Conservation (phyloP, 331 rosid genomes). For the Erythrophleum ivorense region DNA sequence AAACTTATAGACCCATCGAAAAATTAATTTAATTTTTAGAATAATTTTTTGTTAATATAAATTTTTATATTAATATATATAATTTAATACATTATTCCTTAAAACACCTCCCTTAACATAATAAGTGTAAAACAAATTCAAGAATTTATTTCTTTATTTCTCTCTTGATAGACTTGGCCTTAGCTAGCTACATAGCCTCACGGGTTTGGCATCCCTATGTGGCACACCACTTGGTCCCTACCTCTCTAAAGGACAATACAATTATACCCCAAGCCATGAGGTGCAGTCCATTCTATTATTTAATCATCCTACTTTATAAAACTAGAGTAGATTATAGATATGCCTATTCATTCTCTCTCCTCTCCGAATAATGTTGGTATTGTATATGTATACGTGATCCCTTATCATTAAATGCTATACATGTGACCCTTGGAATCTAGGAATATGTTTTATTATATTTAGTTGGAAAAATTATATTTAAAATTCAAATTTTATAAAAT, state of each 20-base stretch:
- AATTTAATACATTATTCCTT: too few relatives aligned
- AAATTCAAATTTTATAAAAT: too few relatives aligned
- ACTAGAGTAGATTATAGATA: too few relatives aligned
- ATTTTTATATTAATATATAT: too few relatives aligned
- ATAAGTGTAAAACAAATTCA: too few relatives aligned
- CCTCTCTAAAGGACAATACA: neutral
- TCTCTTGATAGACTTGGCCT: neutral
- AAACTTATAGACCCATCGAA: too few relatives aligned
- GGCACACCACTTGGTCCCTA: neutral
- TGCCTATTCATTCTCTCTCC: too few relatives aligned
- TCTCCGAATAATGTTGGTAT: neutral
- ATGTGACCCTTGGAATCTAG: slow-evolving; percentile 2
- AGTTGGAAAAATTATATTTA: too few relatives aligned
- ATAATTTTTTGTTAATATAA: too few relatives aligned
- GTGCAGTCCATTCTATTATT: neutral
- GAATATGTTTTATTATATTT: neutral
- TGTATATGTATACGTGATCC: neutral
- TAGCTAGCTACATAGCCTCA: neutral
- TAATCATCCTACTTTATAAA: neutral
- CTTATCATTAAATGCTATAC: neutral
- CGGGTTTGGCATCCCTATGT: neutral
- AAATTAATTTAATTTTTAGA: too few relatives aligned
- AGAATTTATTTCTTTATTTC: too few relatives aligned
- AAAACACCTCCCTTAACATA: too few relatives aligned
- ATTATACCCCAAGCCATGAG: neutral